A percentile compares a stretch with the other conserved stretches of the same genome.
Evolutionary conservation across 306 rosid species (phyloP).

Genomic region (Dalbergia cochinchinensis): DNA sequence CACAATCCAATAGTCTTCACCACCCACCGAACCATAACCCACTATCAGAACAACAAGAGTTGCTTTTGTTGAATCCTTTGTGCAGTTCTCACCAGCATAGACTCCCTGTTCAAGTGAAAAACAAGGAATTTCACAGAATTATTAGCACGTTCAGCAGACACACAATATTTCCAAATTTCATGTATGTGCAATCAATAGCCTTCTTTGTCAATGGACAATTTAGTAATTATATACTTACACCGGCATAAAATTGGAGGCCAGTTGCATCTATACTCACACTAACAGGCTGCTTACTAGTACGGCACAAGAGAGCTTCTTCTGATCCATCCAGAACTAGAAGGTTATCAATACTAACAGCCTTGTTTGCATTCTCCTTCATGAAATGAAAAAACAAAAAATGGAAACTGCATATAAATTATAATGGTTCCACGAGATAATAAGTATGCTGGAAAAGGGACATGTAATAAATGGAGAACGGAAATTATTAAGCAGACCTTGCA

Average conservation of each 20-base stretch:
- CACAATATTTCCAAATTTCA: too few relatives aligned
- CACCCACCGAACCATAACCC: slow-evolving; percentile 51
- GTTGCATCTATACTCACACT: slow-evolving; percentile 60
- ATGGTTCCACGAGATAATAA: slow-evolving; percentile 1
- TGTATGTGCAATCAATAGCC: not conserved
- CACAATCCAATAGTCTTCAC: slow-evolving; percentile 53
- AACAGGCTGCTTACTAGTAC: slow-evolving; percentile 62
- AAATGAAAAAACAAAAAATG: not conserved
- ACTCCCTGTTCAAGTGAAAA: slow-evolving; percentile 41
- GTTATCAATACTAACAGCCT: slow-evolving; percentile 63
- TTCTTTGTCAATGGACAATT: not conserved
- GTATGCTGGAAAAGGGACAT: not conserved
- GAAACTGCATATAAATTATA: not conserved
- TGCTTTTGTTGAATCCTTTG: slow-evolving; percentile 16
- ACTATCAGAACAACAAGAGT: slow-evolving; percentile 43
- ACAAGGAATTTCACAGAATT: not conserved
- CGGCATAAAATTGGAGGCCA: slow-evolving; percentile 61
- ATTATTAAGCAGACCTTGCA: slow-evolving; percentile 47
- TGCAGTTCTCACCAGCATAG: slow-evolving; percentile 42
- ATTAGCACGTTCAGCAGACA: not conserved
- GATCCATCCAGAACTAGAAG: slow-evolving; percentile 56
- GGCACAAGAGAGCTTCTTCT: slow-evolving; percentile 56
- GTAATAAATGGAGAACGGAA: not conserved
- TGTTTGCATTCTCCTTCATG: slow-evolving; percentile 52
- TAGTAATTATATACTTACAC: slow-evolving; percentile 54